These are phyloP conservation scores for Hirsutella thompsonii DNA, from an alignment of 2,329 filamentous ascomycete genomes.

Conservation along the genomic window DNA sequence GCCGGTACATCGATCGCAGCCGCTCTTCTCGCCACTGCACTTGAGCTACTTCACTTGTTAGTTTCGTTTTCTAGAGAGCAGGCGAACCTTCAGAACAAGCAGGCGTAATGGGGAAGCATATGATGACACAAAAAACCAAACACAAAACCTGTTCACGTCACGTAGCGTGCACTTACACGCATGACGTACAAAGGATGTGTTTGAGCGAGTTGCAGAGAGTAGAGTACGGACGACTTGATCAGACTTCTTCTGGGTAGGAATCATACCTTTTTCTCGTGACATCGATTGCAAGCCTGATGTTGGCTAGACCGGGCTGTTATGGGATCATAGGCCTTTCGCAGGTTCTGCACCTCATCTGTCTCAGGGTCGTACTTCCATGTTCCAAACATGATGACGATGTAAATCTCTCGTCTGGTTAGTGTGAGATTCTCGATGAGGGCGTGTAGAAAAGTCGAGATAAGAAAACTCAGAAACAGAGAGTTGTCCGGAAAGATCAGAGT, in stretches of 20 bases:
- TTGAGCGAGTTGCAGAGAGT: too few species aligned
- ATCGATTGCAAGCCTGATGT: constrained; percentile 25
- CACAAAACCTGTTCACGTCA: too few species aligned
- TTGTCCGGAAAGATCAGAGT: neutral
- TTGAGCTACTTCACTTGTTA: constrained; percentile 13
- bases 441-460: neutral
- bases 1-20: constrained; percentile 20
- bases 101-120: too few species aligned
- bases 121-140: too few species aligned
- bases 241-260: too few species aligned
- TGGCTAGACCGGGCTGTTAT: constrained; percentile 23
- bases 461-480: neutral
- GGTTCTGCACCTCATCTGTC: constrained; percentile 22
- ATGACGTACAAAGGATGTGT: too few species aligned
- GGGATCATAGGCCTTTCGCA: constrained; percentile 22
- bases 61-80: constrained; percentile 3
- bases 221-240: too few species aligned
- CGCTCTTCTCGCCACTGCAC: constrained; percentile 24
- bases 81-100: neutral
- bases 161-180: too few species aligned
- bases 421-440: neutral
- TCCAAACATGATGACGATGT: constrained; percentile 16
- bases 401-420: neutral
- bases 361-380: constrained; percentile 26
- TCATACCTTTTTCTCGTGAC: constrained; percentile 25